Percentiles rank a stretch among this genome's conserved stretches.
Conservation (phyloP, 169 alveolate genomes). For the Eimeria acervulina region DNA sequence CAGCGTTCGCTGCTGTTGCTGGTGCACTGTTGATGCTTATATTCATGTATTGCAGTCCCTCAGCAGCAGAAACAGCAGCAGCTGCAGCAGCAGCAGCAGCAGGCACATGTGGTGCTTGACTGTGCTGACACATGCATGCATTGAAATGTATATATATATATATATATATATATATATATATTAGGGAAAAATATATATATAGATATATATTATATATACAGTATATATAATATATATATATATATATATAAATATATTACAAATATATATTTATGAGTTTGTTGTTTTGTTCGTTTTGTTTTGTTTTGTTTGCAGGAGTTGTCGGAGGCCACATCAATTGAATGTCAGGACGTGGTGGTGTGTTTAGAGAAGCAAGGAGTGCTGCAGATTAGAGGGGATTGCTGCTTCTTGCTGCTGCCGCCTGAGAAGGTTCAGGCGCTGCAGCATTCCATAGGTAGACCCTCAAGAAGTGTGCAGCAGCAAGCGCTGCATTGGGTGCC, state of each 20-base stretch:
- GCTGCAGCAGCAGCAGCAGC: no score
- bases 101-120: no score
- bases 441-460: constrained; percentile 88
- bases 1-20: background rate
- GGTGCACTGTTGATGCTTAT: background rate
- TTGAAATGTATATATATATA: background rate
- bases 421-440: constrained; percentile 90
- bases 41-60: no score
- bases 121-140: no score
- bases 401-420: constrained; percentile 90
- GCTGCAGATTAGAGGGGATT: constrained; percentile 90
- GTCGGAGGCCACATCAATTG: constrained; percentile 93
- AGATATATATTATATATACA: no score
- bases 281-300: background rate
- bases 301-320: constrained; percentile 83
- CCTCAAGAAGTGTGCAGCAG: constrained; percentile 89
- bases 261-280: background rate
- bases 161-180: background rate
- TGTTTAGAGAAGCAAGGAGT: constrained; percentile 94
- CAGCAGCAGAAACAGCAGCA: no score
- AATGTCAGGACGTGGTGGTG: constrained; percentile 92
- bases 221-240: no score
- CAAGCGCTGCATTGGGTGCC: constrained; percentile 94
- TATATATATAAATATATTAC: no score
- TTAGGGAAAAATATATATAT: no score